Conservation (phyloP, 345 rosid species). For the Salix dunnii region DNA sequence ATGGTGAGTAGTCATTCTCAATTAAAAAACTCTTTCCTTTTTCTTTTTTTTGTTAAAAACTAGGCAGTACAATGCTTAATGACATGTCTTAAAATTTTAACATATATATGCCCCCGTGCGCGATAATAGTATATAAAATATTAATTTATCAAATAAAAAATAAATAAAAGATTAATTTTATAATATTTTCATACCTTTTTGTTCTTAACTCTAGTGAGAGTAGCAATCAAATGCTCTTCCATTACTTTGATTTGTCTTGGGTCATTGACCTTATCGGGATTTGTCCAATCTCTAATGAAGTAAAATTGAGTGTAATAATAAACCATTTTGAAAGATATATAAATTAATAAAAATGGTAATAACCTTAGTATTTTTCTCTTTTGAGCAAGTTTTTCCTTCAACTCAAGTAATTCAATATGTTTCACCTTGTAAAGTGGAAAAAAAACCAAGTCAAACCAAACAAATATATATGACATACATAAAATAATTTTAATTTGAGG, state of each 20-base stretch:
- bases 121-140: too few species aligned
- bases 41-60: too few species aligned
- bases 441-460: not conserved
- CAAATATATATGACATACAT: too few species aligned
- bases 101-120: too few species aligned
- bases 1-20: too few species aligned
- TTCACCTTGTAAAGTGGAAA: not conserved
- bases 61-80: too few species aligned
- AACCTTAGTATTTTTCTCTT: constrained; percentile 30
- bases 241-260: constrained; percentile 10
- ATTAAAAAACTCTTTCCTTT: too few species aligned
- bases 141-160: too few species aligned
- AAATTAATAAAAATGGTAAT: not conserved
- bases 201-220: constrained; percentile 2
- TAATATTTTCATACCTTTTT: constrained; percentile 2
- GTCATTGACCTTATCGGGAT: constrained; percentile 16
- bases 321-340: not conserved
- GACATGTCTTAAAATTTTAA: too few species aligned
- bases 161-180: not conserved
- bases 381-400: constrained; percentile 15
- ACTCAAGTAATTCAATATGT: constrained; percentile 7
- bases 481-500: too few species aligned
- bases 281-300: constrained; percentile 23
- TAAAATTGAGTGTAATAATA: not conserved
- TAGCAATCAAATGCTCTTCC: constrained; percentile 28